Evolutionary conservation across 2,329 filamentous ascomycete species (phyloP).

Genomic region (Fusarium nygamai): DNA sequence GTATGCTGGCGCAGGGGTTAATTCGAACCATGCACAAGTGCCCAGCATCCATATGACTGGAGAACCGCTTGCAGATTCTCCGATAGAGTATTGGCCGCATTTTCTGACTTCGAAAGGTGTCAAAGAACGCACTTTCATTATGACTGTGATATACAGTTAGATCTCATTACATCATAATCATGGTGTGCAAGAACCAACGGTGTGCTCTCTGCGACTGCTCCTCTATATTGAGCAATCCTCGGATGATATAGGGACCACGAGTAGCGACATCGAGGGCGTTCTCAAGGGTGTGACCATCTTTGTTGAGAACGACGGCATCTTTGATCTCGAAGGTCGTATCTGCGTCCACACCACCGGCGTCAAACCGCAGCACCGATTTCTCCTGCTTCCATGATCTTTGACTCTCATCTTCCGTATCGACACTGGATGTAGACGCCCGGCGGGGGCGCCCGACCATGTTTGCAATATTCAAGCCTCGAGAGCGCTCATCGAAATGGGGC

Average conservation of each 20-base stretch:
- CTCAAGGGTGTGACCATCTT: conserved; percentile 62
- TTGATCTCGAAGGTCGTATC: conserved; percentile 71
- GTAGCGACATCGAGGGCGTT: conserved; percentile 70
- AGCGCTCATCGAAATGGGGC: conserved; percentile 23
- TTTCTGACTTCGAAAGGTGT: conserved; percentile 64
- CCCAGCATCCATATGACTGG: conserved; percentile 70
- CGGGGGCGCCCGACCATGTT: conserved; percentile 54
- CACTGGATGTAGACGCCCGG: conserved; percentile 57
- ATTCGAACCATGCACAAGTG: conserved; percentile 73
- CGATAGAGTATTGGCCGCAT: conserved; percentile 63
- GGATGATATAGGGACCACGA: conserved; percentile 69
- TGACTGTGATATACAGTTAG: conserved; percentile 42
- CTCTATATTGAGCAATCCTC: conserved; percentile 66
- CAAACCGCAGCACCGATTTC: conserved; percentile 46
- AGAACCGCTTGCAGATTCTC: conserved; percentile 58
- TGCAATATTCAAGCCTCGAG: conserved; percentile 39
- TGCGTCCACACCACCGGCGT: conserved; percentile 46
- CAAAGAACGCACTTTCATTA: conserved; percentile 46
- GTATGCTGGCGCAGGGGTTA: conserved; percentile 69
- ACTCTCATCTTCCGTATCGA: conserved; percentile 53
- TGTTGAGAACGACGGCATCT: conserved; percentile 68
- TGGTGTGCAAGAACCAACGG: conserved; percentile 47
- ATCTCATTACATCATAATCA: not conserved
- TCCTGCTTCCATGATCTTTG: conserved; percentile 50
- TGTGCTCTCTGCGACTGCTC: conserved; percentile 50